Percentiles rank a stretch among this genome's conserved stretches.
Evolutionary conservation across 2,329 filamentous ascomycete genomes (phyloP).

Genomic region (Emergomyces orientalis): DNA sequence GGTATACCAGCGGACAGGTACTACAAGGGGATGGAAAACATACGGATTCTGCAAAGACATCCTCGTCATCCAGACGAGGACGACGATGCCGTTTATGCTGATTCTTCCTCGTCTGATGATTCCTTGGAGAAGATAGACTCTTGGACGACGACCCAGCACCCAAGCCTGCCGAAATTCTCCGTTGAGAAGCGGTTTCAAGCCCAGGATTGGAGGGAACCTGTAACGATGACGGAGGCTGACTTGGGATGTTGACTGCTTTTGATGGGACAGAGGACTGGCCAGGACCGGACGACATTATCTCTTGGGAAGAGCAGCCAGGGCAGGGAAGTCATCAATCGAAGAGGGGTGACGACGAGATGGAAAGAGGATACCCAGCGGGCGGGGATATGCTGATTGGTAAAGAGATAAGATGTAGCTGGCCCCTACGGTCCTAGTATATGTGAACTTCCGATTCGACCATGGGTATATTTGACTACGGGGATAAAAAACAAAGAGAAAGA

Average conservation of each 20-base stretch:
- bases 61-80: constrained; percentile 67
- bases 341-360: not conserved
- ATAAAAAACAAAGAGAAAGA: not conserved
- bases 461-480: not conserved
- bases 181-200: constrained; percentile 30
- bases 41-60: constrained; percentile 74
- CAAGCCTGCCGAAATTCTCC: constrained; percentile 35
- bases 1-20: not conserved
- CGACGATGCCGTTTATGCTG: constrained; percentile 77
- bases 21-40: constrained; percentile 27
- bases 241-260: constrained; percentile 32
- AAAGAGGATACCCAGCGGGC: not conserved
- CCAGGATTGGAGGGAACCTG: constrained; percentile 26
- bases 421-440: not conserved
- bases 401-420: not conserved
- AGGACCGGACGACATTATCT: constrained; percentile 33
- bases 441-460: too few relatives aligned
- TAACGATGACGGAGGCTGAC: constrained; percentile 25
- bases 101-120: constrained; percentile 64
- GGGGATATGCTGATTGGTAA: not conserved
- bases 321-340: not conserved
- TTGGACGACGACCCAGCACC: constrained; percentile 33
- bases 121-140: constrained; percentile 44
- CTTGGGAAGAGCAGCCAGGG: constrained; percentile 3
- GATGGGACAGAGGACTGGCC: constrained; percentile 29